Base-by-base conservation (phyloP, 768 basidiomycete species). In the Tricholoma terreum region DNA sequence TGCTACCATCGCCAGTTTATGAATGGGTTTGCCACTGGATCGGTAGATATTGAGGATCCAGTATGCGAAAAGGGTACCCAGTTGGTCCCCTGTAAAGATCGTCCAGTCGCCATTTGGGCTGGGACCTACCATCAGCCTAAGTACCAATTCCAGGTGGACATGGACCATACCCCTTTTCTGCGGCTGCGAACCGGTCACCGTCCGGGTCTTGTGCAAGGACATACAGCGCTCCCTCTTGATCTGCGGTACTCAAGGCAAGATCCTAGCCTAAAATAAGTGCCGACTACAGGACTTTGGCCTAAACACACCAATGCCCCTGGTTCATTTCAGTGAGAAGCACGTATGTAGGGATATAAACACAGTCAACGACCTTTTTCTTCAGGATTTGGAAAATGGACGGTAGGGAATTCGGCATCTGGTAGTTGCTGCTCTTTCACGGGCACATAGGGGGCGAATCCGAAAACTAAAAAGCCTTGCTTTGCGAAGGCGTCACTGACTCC, bases 121-220 rank as follows among this genome's bases (percentile, higher is more conserved):
- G 60, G 33, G 31, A 2, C 22, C 24, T 19, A 55, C 22, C 34
- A 40, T 40, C 14, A 49, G 60, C 4, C 17, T 0, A 51, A 12
- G 19, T 43, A 27, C 46, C 21, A 62, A 58, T 12, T 48, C 17
- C 38, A 33, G 12, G 50, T 22, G 38, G 58, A n/a, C 15, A 36
- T 17, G 14, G 21, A 50, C 42, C 74, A 59, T 63, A 87, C 89
- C 74, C 66, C 69, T 77, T 83, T 69, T 92, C 86, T 31, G 87
- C 91, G 21, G 89, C 89, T 9, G 85, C 78, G 67, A 94, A 94
- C 34, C 90, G 75, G 71, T 94, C 93, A 4, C 89, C 83, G 65
- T 95, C 93, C 0, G 93, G 94, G 70, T 94, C 94, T 68, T 95
- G 92, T 2, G 94, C 92, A 15, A 95, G 74, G 1, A 95, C 85